Evolutionary conservation across 1,139 yeast species (phyloP), one percentile per base, ranked within the genome.

Genomic region (Entelexis paramagnoliae): DNA sequence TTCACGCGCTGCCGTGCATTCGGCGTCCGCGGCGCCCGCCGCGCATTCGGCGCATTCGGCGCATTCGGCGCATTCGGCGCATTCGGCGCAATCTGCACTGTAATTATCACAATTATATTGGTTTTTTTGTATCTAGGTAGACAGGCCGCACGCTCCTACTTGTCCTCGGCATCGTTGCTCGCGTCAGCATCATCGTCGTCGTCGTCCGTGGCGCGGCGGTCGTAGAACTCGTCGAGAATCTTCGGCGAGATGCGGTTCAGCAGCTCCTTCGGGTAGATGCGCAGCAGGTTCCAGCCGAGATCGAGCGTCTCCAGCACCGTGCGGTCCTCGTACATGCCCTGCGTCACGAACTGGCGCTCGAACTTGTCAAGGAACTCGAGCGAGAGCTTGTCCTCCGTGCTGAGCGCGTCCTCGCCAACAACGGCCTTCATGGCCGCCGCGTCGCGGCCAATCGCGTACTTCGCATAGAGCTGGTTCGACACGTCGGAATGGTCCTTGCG

Each of bases 401-500:
- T 88, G 65, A 91, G 77, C 39, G 99, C 98, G 72, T 91, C 99
- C 72, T 91, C 99, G 79, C 99, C 99, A 63, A 91, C 99, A 61
- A 91, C 99, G n/a, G 98, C 96, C 75, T 91, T 91, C 99, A 91
- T 91, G 63, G 98, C 96, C 49, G 98, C 98, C 32, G 98, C 99
- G 72, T 91, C 99, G 73, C 89, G 85, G 76, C 99, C 99, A 74
- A 91, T 93, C 60, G 99, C 99, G 68, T 91, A 91, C 71, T 91
- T 91, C 64, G 99, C 99, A 68, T 91, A 91, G 67, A 91, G 78
- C 76, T 91, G 99, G 75, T 93, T 93, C 35, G 97, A 91, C 55
- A 91, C 98, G 74, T 91, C 99, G 72, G 97, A 96, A 68, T 91
- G 99, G 70, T 91, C 99, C 73, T 89, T 89, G 76, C 99, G 83